These are phyloP conservation scores for Lobosporangium transversale DNA, from an alignment of 192 early-diverging fungal species.

Conservation along the genomic window DNA sequence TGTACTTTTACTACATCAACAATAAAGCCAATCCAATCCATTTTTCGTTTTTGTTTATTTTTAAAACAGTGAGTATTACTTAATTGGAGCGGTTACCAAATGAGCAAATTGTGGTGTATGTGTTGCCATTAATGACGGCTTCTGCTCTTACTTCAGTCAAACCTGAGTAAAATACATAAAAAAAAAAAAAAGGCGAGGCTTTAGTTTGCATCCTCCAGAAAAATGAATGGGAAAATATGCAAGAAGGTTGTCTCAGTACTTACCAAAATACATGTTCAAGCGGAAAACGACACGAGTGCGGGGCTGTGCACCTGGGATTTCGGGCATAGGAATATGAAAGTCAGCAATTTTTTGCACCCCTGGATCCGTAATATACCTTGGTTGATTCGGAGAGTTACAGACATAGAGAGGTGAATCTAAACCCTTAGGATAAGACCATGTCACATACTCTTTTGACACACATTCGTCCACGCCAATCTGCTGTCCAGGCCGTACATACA, in stretches of 20 bases:
- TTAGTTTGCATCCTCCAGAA: background rate
- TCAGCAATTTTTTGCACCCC: conserved; percentile 57
- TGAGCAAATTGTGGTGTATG: conserved; percentile 58
- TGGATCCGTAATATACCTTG: conserved; percentile 55
- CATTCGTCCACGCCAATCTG: conserved; percentile 51
- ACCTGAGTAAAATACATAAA: conserved; percentile 46
- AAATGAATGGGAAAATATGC: background rate
- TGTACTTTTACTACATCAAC: too few relatives aligned
- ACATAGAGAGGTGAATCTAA: conserved; percentile 47
- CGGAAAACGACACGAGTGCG: conserved; percentile 56
- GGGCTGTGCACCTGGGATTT: conserved; percentile 40
- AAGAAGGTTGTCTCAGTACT: background rate
- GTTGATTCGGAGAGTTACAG: conserved; percentile 47
- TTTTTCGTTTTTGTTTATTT: too few relatives aligned
- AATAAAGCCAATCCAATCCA: too few relatives aligned
- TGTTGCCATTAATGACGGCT: conserved; percentile 59
- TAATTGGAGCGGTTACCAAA: conserved; percentile 34
- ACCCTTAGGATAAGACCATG: conserved; percentile 47
- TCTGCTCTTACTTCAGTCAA: conserved; percentile 61
- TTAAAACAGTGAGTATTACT: too few relatives aligned
- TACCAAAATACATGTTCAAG: conserved; percentile 51
- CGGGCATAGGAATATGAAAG: conserved; percentile 57
- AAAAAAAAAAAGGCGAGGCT: background rate
- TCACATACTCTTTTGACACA: conserved; percentile 49
- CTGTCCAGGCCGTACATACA: conserved; percentile 54